Conservation (phyloP, 148 eudicot species). For the Camellia japonica region DNA sequence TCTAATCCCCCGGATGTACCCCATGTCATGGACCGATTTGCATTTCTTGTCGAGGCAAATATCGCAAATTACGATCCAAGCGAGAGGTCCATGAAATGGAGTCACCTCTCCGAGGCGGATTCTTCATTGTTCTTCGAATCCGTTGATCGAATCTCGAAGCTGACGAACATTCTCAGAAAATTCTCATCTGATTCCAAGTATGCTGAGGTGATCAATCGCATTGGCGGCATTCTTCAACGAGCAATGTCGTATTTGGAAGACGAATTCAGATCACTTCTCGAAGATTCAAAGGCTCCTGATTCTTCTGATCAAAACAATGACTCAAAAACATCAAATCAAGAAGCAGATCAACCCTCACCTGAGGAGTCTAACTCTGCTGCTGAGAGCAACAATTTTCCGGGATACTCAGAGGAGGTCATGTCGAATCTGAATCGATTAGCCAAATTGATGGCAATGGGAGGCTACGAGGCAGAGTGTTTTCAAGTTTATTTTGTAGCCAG, state of each 20-base stretch:
- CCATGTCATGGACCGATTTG: slow-evolving; percentile 26
- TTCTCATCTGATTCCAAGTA: slow-evolving; percentile 28
- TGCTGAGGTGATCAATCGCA: slow-evolving; percentile 29
- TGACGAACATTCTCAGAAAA: slow-evolving; percentile 15
- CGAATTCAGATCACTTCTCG: slow-evolving; percentile 38
- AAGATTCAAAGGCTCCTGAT: slow-evolving; percentile 18
- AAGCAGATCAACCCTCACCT: neutral
- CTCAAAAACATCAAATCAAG: slow-evolving; percentile 20
- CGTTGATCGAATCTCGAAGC: slow-evolving; percentile 28
- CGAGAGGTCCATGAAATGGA: slow-evolving; percentile 30
- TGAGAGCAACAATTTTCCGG: slow-evolving; percentile 26
- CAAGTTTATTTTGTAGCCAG: slow-evolving; percentile 32
- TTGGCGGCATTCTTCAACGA: slow-evolving; percentile 38
- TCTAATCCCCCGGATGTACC: slow-evolving; percentile 31
- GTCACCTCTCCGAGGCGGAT: slow-evolving; percentile 20
- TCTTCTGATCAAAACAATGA: neutral
- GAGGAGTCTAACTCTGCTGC: slow-evolving; percentile 8
- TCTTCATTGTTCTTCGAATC: slow-evolving; percentile 20
- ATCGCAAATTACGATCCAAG: slow-evolving; percentile 30
- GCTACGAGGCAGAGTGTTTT: slow-evolving; percentile 40
- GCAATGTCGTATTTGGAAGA: slow-evolving; percentile 50
- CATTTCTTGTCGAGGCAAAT: slow-evolving; percentile 34
- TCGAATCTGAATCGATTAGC: slow-evolving; percentile 22
- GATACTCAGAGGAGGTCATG: slow-evolving; percentile 36
- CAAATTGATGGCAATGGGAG: slow-evolving; percentile 27